Evolutionary conservation across 1,284 basidiomycete species (phyloP).

Genomic region (Cryptococcus depauperatus): DNA sequence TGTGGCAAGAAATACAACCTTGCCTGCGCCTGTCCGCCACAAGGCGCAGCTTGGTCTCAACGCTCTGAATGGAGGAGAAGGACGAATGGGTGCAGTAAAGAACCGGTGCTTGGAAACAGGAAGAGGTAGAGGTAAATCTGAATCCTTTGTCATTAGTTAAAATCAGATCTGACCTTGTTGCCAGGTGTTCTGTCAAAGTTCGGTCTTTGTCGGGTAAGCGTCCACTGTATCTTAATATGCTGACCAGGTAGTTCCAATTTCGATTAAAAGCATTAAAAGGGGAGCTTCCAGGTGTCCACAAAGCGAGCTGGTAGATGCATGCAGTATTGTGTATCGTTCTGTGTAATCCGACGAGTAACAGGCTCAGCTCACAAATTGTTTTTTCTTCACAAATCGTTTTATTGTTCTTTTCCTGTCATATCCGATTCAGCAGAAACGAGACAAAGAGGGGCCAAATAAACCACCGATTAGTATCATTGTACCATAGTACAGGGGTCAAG

Average conservation of each 20-base stretch:
- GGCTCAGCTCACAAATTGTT: too few species aligned
- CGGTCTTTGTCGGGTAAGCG: slow-evolving; percentile 71
- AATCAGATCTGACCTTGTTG: slow-evolving; percentile 1
- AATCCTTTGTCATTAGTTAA: background rate
- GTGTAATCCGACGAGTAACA: too few species aligned
- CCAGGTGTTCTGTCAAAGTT: slow-evolving; percentile 73
- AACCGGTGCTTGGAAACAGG: slow-evolving; percentile 81
- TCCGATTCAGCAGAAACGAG: too few species aligned
- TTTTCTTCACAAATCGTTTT: too few species aligned
- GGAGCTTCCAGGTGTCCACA: slow-evolving; percentile 75
- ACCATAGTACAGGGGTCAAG: too few species aligned
- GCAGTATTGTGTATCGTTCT: too few species aligned
- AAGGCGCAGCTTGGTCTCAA: slow-evolving; percentile 94
- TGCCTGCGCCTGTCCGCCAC: slow-evolving; percentile 78
- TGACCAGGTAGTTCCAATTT: slow-evolving; percentile 67
- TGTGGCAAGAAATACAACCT: slow-evolving; percentile 76
- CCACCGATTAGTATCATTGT: too few species aligned
- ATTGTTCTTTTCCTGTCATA: too few species aligned
- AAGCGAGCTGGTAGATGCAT: slow-evolving; percentile 88
- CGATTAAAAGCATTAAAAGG: slow-evolving; percentile 68
- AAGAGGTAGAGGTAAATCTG: slow-evolving; percentile 56
- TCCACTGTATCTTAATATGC: slow-evolving; percentile 7
- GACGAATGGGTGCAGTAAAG: slow-evolving; percentile 70
- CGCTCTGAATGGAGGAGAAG: slow-evolving; percentile 69
- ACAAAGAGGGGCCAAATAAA: too few species aligned